Conservation (phyloP, 345 rosid genomes). For the Populus alba region DNA sequence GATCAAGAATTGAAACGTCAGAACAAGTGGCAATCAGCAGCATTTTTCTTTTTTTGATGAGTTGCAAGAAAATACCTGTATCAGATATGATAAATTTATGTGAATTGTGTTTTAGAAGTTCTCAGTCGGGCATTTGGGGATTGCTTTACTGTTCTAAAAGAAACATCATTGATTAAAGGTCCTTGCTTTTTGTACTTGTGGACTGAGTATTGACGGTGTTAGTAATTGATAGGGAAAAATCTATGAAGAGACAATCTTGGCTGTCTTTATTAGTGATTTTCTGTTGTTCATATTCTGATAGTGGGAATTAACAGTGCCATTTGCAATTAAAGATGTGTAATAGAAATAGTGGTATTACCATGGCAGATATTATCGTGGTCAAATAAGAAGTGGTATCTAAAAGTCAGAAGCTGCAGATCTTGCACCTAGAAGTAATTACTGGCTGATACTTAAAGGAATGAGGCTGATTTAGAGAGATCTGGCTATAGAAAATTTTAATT, state of each 20-base stretch:
- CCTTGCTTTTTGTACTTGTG: not conserved
- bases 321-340: not conserved
- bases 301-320: too few relatives aligned
- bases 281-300: too few relatives aligned
- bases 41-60: not conserved
- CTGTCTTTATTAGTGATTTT: too few relatives aligned
- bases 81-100: not conserved
- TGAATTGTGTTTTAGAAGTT: not conserved
- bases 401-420: not conserved
- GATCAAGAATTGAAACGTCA: not conserved
- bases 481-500: not conserved
- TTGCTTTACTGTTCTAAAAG: not conserved
- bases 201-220: not conserved
- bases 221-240: not conserved
- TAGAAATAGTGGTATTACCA: not conserved
- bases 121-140: not conserved
- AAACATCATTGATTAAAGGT: not conserved
- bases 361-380: not conserved
- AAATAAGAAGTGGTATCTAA: not conserved
- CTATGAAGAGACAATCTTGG: not conserved
- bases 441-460: not conserved
- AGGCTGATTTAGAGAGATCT: not conserved
- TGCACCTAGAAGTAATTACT: not conserved
- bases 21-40: not conserved
- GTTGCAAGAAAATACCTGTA: not conserved